Conservation (phyloP, 73 alveolate species). For the Uronychia setigera region DNA sequence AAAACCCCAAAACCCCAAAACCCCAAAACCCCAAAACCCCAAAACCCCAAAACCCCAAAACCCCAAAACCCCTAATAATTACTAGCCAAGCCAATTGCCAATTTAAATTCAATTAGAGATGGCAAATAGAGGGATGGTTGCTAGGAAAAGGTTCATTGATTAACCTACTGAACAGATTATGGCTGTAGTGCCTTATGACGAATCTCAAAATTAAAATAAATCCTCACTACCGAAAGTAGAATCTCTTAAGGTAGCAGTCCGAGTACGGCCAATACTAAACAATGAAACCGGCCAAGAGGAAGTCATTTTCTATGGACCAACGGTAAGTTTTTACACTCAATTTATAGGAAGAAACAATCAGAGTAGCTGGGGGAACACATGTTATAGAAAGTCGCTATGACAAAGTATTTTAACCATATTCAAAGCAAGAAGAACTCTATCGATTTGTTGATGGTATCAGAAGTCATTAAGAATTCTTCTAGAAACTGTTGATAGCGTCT, state of each 20-base stretch:
- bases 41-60: too few species aligned
- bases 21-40: too few species aligned
- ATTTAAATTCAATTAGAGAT: too few species aligned
- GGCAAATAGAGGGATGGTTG: too few species aligned
- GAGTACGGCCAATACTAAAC: slow-evolving; percentile 70
- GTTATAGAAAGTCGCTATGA: not conserved
- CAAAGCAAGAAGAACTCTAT: not conserved
- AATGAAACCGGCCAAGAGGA: slow-evolving; percentile 63
- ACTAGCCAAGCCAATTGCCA: too few species aligned
- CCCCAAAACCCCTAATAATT: too few species aligned
- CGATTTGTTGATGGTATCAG: slow-evolving; percentile 4
- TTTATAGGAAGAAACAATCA: not conserved
- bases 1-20: too few species aligned
- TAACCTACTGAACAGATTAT: too few species aligned
- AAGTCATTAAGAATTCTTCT: not conserved
- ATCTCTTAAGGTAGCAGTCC: slow-evolving; percentile 61
- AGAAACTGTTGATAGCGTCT: slow-evolving; percentile 12
- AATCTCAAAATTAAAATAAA: too few species aligned
- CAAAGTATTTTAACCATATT: not conserved
- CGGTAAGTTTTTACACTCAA: not conserved
- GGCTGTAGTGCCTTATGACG: not conserved
- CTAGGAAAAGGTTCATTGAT: too few species aligned
- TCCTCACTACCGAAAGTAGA: not conserved
- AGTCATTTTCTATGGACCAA: not conserved
- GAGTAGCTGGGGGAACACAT: not conserved